These are phyloP conservation scores for Scytalidium sp. DNA, from an alignment of 2,329 filamentous ascomycete species.

Conservation along the genomic window DNA sequence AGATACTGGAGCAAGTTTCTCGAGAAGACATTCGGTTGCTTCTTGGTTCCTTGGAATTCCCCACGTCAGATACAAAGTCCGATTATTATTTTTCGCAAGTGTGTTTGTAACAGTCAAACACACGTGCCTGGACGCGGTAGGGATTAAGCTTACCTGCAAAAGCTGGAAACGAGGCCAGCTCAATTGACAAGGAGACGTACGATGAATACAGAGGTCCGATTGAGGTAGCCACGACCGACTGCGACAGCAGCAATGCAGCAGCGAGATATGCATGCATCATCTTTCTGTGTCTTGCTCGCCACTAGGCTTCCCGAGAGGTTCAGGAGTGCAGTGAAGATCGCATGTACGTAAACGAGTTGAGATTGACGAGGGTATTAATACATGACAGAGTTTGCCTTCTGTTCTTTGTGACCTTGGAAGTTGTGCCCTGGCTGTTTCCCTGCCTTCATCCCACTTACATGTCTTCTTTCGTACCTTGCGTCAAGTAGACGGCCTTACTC, in stretches of 20 bases:
- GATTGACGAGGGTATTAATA: not conserved
- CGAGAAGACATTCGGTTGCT: slow-evolving; percentile 2
- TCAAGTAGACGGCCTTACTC: not conserved
- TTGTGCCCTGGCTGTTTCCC: not conserved
- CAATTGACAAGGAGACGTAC: not conserved
- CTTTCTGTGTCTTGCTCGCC: not conserved
- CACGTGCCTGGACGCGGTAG: not conserved
- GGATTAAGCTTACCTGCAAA: not conserved
- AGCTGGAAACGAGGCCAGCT: not conserved
- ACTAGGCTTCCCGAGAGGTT: not conserved
- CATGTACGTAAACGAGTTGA: not conserved
- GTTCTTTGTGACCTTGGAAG: not conserved
- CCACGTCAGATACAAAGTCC: not conserved
- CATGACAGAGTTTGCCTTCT: not conserved
- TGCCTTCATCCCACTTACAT: not conserved
- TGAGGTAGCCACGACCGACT: not conserved
- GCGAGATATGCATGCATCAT: not conserved
- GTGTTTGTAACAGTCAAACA: not conserved
- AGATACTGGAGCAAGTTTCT: slow-evolving; percentile 1
- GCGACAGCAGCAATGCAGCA: not conserved
- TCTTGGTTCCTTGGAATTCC: not conserved
- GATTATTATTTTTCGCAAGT: not conserved
- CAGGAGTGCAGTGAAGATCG: not conserved
- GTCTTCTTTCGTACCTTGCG: not conserved
- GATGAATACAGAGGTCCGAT: not conserved